These are phyloP conservation scores for Diaporthe sp. DNA, from an alignment of 2,329 filamentous ascomycete genomes.

Conservation along the genomic window DNA sequence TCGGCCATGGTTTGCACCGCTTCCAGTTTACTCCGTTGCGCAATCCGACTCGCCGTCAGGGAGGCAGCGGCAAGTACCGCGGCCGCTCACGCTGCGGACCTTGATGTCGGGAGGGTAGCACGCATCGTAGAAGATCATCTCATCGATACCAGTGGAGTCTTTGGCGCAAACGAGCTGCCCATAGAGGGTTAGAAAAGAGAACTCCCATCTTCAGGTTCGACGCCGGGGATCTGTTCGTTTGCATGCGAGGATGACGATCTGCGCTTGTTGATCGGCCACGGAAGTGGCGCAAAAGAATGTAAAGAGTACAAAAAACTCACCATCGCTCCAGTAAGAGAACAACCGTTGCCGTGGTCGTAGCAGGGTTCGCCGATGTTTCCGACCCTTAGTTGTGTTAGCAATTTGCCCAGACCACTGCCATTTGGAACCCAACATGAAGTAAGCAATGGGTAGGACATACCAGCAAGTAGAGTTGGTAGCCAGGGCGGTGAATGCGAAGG, in stretches of 20 bases:
- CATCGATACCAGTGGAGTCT: neutral
- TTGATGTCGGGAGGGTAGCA: neutral
- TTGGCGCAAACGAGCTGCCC: neutral
- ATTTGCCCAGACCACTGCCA: neutral
- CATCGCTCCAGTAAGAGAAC: neutral
- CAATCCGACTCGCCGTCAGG: conserved; percentile 1
- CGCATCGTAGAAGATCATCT: conserved; percentile 20
- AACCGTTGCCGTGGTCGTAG: conserved; percentile 12
- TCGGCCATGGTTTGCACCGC: too few relatives aligned
- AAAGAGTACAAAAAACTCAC: neutral
- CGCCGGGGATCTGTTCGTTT: neutral
- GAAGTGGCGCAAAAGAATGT: too few relatives aligned
- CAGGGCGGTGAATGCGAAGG: neutral
- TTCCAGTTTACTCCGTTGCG: neutral
- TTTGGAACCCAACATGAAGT: neutral
- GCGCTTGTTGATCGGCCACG: neutral
- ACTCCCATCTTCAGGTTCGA: neutral
- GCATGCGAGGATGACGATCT: neutral
- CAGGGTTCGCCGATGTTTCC: conserved; percentile 8
- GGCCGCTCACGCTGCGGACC: neutral
- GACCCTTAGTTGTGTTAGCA: neutral
- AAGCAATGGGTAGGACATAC: neutral
- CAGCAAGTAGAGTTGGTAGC: conserved; percentile 28
- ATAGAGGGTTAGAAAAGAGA: neutral
- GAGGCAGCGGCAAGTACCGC: conserved; percentile 7